phyloP scores from a whole-genome alignment of 148 eudicot species.

The Nepenthes mirabilis region DNA sequence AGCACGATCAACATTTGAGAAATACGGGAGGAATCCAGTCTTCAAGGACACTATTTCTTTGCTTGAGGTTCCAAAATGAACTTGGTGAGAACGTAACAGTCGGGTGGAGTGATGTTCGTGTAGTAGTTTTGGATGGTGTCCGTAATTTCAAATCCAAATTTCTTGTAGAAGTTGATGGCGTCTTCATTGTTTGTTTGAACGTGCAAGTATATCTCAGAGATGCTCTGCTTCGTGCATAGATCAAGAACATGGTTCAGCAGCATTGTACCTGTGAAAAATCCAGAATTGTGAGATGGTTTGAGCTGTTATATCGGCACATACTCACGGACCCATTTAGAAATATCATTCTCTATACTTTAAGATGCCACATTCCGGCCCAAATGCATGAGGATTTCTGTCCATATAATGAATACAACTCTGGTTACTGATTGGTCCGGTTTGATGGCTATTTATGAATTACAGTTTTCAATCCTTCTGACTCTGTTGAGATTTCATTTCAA shows the following conservation, averaged over 20 bases:
- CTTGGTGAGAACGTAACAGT: constrained; percentile 72
- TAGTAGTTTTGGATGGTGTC: constrained; percentile 82
- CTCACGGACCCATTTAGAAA: too few relatives aligned
- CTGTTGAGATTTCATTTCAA: too few relatives aligned
- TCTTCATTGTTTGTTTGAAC: constrained; percentile 94
- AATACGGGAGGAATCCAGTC: too few relatives aligned
- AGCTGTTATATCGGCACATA: too few relatives aligned
- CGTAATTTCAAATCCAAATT: constrained; percentile 83
- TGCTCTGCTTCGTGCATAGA: constrained; percentile 58
- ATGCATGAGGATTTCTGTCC: too few relatives aligned
- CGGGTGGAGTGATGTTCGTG: constrained; percentile 78
- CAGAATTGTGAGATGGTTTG: not conserved
- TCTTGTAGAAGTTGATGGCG: constrained; percentile 83
- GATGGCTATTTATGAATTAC: too few relatives aligned
- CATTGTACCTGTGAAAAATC: constrained; percentile 46
- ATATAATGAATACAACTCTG: too few relatives aligned
- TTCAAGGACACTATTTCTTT: constrained; percentile 21
- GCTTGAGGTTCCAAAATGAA: constrained; percentile 29
- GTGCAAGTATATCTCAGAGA: constrained; percentile 78
- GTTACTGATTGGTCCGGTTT: too few relatives aligned
- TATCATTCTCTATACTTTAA: too few relatives aligned
- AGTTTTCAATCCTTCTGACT: too few relatives aligned
- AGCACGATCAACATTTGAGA: too few relatives aligned
- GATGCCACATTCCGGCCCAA: too few relatives aligned
- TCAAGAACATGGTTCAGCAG: constrained; percentile 74